Evolutionary conservation across 78 protist species (phyloP).

Genomic region (Dictyostelium firmibasis): DNA sequence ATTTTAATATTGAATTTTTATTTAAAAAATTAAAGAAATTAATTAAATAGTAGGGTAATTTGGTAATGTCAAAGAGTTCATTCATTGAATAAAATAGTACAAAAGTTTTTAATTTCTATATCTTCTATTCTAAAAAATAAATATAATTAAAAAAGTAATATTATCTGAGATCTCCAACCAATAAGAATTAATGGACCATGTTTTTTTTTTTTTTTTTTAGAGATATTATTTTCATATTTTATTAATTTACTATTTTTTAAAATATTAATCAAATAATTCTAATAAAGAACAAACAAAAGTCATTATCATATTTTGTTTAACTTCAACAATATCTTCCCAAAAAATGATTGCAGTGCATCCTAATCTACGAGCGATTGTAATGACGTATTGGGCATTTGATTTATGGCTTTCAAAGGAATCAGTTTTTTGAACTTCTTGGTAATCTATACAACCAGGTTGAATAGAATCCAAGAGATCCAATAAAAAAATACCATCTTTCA

Average conservation of each 20-base stretch:
- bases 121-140: too few species aligned
- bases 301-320: slow-evolving; percentile 61
- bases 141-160: too few species aligned
- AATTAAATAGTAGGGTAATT: too few species aligned
- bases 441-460: slow-evolving; percentile 42
- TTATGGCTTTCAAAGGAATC: slow-evolving; percentile 24
- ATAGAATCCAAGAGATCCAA: slow-evolving; percentile 66
- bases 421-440: background rate
- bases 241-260: background rate
- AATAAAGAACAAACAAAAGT: slow-evolving; percentile 15
- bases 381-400: slow-evolving; percentile 75
- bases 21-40: too few species aligned
- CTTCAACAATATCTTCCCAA: slow-evolving; percentile 78
- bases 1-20: too few species aligned
- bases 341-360: slow-evolving; percentile 63
- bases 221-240: too few species aligned
- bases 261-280: background rate
- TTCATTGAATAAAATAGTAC: too few species aligned
- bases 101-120: too few species aligned
- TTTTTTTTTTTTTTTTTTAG: too few species aligned
- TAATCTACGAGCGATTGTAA: slow-evolving; percentile 56
- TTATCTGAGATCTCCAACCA: too few species aligned
- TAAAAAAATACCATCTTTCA: slow-evolving; percentile 37
- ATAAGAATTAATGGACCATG: too few species aligned
- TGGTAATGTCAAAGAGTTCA: too few species aligned